A percentile compares a stretch with the other conserved stretches of the same genome.
These are phyloP conservation scores for Megacollybia marginata DNA, from an alignment of 768 basidiomycete species.

Conservation along the genomic window DNA sequence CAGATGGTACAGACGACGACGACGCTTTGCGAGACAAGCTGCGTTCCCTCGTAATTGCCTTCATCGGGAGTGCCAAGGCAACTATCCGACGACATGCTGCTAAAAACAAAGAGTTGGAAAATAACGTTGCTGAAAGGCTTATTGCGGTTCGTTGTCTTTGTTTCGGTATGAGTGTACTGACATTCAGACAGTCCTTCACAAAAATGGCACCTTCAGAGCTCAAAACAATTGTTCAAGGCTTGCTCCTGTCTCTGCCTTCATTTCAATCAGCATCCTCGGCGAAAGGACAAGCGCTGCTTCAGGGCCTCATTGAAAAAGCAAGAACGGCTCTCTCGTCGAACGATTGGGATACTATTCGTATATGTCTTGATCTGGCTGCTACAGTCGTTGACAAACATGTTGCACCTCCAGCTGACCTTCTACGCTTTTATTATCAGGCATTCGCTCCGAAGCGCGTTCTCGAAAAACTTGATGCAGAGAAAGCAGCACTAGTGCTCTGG, in stretches of 20 bases:
- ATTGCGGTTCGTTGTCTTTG: conserved; percentile 28
- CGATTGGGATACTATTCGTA: conserved; percentile 21
- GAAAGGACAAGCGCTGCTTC: conserved; percentile 10
- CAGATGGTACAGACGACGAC: conserved; percentile 48
- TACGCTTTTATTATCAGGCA: conserved; percentile 44
- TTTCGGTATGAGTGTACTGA: too few relatives aligned
- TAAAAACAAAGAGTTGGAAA: conserved; percentile 39
- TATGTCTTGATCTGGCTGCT: conserved; percentile 40
- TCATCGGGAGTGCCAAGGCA: conserved; percentile 39
- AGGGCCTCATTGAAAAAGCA: conserved; percentile 29
- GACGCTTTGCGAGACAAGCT: conserved; percentile 54
- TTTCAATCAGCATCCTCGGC: conserved; percentile 25
- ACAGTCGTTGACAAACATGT: conserved; percentile 33
- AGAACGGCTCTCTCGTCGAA: conserved; percentile 23
- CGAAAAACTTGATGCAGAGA: conserved; percentile 33
- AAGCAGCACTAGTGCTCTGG: conserved; percentile 38
- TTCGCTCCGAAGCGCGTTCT: conserved; percentile 35
- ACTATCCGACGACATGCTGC: conserved; percentile 37
- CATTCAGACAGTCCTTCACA: too few relatives aligned
- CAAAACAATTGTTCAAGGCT: conserved; percentile 41
- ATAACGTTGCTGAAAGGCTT: conserved; percentile 38
- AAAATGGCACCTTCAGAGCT: conserved; percentile 23
- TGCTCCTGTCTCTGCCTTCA: conserved; percentile 43
- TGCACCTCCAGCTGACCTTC: conserved; percentile 35
- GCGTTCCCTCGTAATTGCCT: conserved; percentile 51